Base-by-base conservation (phyloP, 345 rosid genomes). In the Kernera saxatilis region DNA sequence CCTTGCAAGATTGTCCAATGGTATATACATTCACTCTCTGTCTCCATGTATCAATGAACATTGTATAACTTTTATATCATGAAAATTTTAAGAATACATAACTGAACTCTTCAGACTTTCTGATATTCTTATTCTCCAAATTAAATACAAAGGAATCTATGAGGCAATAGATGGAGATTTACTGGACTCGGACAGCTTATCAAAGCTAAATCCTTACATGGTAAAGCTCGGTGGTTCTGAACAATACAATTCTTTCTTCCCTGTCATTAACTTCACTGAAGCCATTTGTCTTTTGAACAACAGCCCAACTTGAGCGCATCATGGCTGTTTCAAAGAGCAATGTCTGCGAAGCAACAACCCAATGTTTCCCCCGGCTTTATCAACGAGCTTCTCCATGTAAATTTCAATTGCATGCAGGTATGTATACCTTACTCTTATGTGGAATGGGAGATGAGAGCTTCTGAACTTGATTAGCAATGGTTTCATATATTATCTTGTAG, bases 241-340 rank as follows among this genome's bases (percentile, higher is more conserved):
- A 27, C 52, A 30, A 21, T 48, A 59, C 18, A n/a, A 6, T 5
- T 67, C 64, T 13, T 14, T 48, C 32, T 50, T 45, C 35, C 40
- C 32, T 53, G 25, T 25, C 14, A 43, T 11, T 45, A 18, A 55
- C 40, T 76, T 56, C 40, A 29, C 68, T 54, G 50, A 71, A 64
- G 13, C 27, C 39, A 11, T 61, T 55, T 70, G 53, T 58, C 29
- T 69, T 68, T 23, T 43, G 29, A 30, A 59, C 33, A 2, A 75
- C 77, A 85, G 90, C 92, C 92, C 49, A 93, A 91, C 80, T 86
- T 93, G 79, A 93, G 96, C 27, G 79, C 96, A 55, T 89, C 97
- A 41, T 93, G 97, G 97, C 81, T 93, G 39, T 93, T 93, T 80
- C 98, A 93, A 77, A 84, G 86, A 64, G 98, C 96, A 52, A 93